phyloP scores from a whole-genome alignment of 2,329 filamentous ascomycete species.

The Aspergillus flavus region DNA sequence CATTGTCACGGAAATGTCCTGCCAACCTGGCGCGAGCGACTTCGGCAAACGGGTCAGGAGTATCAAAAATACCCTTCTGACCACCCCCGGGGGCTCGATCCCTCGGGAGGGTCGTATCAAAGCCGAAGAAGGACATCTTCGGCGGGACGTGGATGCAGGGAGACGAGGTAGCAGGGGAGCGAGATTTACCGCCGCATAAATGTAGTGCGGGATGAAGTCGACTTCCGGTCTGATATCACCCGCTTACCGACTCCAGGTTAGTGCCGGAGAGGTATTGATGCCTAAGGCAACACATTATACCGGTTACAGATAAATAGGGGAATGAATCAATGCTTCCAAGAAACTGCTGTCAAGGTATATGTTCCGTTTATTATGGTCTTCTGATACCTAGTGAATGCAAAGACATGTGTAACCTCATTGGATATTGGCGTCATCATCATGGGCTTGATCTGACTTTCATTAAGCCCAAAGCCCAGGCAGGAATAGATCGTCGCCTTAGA shows the following conservation, averaged over 20 bases:
- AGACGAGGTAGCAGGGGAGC: slow-evolving; percentile 1
- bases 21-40: slow-evolving; percentile 63
- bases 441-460: background rate
- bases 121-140: slow-evolving; percentile 89
- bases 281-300: slow-evolving; percentile 15
- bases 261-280: slow-evolving; percentile 1
- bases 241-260: slow-evolving; percentile 17
- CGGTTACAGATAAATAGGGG: background rate
- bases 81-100: slow-evolving; percentile 69
- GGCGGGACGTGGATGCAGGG: slow-evolving; percentile 20
- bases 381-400: background rate
- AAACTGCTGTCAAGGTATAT: background rate
- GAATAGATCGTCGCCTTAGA: slow-evolving; percentile 11
- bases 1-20: slow-evolving; percentile 50
- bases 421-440: background rate
- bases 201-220: slow-evolving; percentile 31
- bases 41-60: slow-evolving; percentile 85
- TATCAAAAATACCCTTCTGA: slow-evolving; percentile 74
- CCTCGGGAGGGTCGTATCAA: slow-evolving; percentile 69
- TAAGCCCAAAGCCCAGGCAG: slow-evolving; percentile 8
- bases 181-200: slow-evolving; percentile 25
- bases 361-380: background rate
- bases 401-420: background rate
- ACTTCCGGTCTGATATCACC: slow-evolving; percentile 26
- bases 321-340: background rate